Evolutionary conservation across 495 filamentous ascomycete species (phyloP).

Genomic region (Barbatosphaeria neglecta): DNA sequence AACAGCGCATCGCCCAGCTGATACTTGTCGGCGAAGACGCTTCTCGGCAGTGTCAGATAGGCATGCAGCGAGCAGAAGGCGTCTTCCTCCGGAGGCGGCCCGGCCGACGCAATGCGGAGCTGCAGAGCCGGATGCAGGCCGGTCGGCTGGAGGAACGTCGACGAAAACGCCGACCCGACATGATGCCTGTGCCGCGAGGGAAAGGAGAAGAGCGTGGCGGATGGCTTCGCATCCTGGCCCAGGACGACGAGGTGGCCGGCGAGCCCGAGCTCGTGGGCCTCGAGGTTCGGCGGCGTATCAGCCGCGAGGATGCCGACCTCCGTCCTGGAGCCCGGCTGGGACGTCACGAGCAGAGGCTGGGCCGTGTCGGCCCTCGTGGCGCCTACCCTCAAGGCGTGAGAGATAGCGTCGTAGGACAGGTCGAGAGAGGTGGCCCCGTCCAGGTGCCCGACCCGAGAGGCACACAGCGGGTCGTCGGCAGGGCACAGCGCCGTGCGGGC

Average conservation of each 20-base stretch:
- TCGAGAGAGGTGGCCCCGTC: conserved; percentile 52
- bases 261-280: conserved; percentile 61
- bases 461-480: conserved; percentile 20
- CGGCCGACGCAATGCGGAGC: conserved; percentile 34
- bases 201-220: conserved; percentile 78
- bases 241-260: conserved; percentile 71
- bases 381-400: conserved; percentile 50
- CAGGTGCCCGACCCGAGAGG: conserved; percentile 18
- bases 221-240: conserved; percentile 54
- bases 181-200: conserved; percentile 73
- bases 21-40: conserved; percentile 79
- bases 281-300: conserved; percentile 46
- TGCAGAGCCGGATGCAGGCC: conserved; percentile 84
- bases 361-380: conserved; percentile 43
- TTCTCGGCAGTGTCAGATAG: conserved; percentile 76
- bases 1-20: conserved; percentile 29
- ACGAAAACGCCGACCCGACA: conserved; percentile 30
- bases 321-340: conserved; percentile 27
- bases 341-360: conserved; percentile 26
- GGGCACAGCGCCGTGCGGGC: conserved; percentile 46
- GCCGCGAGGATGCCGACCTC: conserved; percentile 75
- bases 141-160: conserved; percentile 52
- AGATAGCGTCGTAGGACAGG: conserved; percentile 64
- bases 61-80: conserved; percentile 60
- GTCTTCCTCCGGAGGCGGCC: conserved; percentile 25